Evolutionary conservation across 2,329 filamentous ascomycete species (phyloP).

Genomic region (Exophiala bonariae): DNA sequence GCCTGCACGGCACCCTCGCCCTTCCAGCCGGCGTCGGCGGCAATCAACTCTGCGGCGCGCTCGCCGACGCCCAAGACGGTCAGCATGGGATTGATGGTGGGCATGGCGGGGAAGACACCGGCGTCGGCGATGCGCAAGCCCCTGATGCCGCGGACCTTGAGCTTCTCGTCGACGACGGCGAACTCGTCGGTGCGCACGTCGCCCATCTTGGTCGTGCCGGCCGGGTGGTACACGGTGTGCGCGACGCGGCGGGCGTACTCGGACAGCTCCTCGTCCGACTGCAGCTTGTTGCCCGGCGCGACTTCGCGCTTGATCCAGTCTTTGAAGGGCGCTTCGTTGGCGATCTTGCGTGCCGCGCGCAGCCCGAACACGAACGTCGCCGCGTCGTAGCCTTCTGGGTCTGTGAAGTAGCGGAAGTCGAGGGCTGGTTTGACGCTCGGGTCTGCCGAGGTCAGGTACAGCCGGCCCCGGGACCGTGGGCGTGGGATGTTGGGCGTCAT

Average conservation of each 20-base stretch:
- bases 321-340: slow-evolving; percentile 73
- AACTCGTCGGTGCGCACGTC: slow-evolving; percentile 65
- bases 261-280: slow-evolving; percentile 76
- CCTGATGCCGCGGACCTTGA: slow-evolving; percentile 72
- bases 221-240: slow-evolving; percentile 88
- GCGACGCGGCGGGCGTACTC: slow-evolving; percentile 79
- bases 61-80: slow-evolving; percentile 84
- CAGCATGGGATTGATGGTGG: slow-evolving; percentile 86
- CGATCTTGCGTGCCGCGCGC: slow-evolving; percentile 74
- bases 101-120: slow-evolving; percentile 84
- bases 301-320: slow-evolving; percentile 82
- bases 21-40: slow-evolving; percentile 68
- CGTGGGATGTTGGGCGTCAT: slow-evolving; percentile 91
- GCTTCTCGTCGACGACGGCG: slow-evolving; percentile 76
- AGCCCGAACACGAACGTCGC: slow-evolving; percentile 77
- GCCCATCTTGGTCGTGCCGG: slow-evolving; percentile 89
- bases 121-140: slow-evolving; percentile 80
- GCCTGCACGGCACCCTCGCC: slow-evolving; percentile 9
- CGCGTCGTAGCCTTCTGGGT: slow-evolving; percentile 81
- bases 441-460: slow-evolving; percentile 76
- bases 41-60: slow-evolving; percentile 80
- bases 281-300: slow-evolving; percentile 70
- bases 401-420: slow-evolving; percentile 88
- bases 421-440: slow-evolving; percentile 76
- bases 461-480: slow-evolving; percentile 71